phyloP scores from a whole-genome alignment of 352 stramenopile species.

The Phytophthora capsici region DNA sequence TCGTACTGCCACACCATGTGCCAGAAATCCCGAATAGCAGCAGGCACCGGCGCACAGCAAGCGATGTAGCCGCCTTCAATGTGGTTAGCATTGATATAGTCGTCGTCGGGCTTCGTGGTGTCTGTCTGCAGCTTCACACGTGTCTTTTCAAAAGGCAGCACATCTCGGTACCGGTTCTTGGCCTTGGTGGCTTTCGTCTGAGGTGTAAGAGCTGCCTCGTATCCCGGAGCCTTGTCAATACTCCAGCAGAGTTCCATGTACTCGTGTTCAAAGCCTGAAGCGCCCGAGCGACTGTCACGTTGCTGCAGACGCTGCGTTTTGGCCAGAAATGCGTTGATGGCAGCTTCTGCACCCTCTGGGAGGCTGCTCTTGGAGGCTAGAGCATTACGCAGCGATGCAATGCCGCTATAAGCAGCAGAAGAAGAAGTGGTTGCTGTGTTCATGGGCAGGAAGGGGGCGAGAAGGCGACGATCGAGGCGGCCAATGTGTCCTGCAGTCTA shows the following conservation, averaged over 20 bases:
- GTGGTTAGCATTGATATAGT: conserved; percentile 84
- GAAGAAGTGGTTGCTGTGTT: conserved; percentile 1
- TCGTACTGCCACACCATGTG: conserved; percentile 82
- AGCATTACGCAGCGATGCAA: conserved; percentile 19
- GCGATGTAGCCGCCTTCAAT: conserved; percentile 75
- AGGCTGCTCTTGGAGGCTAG: conserved; percentile 10
- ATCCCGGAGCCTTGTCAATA: conserved; percentile 66
- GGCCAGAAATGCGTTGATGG: conserved; percentile 33
- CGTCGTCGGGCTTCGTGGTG: conserved; percentile 19
- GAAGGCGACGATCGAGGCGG: background rate
- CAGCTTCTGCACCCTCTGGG: background rate
- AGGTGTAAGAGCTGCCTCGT: conserved; percentile 51
- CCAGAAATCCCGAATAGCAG: conserved; percentile 80
- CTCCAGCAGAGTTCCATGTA: conserved; percentile 69
- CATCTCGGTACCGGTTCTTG: conserved; percentile 84
- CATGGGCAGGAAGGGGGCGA: conserved; percentile 17
- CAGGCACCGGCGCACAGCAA: conserved; percentile 72
- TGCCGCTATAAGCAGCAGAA: conserved; percentile 5
- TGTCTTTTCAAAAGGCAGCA: conserved; percentile 78
- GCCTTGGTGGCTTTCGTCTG: conserved; percentile 72
- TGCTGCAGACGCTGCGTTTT: conserved; percentile 46
- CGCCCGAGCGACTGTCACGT: conserved; percentile 28
- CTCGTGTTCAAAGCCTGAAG: conserved; percentile 63
- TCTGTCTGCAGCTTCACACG: conserved; percentile 55
- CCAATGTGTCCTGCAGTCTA: background rate